phyloP scores from a whole-genome alignment of 2,329 filamentous ascomycete species.

The Colletotrichum godetiae region DNA sequence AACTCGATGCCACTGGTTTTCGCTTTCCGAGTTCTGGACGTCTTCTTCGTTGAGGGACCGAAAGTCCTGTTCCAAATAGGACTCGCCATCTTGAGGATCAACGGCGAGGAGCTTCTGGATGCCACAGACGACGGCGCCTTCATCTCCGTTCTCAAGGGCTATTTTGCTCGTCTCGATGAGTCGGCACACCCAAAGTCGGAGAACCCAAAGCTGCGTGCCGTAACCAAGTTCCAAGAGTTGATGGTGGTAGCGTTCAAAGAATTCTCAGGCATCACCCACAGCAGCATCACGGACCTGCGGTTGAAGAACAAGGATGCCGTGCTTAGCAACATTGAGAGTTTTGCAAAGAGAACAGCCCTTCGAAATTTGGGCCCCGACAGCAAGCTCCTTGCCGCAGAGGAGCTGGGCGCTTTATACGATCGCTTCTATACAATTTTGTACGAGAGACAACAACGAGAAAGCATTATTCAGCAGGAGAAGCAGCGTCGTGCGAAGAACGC shows the following conservation, averaged over 20 bases:
- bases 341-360: slow-evolving; percentile 96
- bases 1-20: slow-evolving; percentile 99
- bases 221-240: slow-evolving; percentile 95
- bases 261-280: slow-evolving; percentile 94
- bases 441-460: slow-evolving; percentile 86
- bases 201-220: slow-evolving; percentile 91
- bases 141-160: slow-evolving; percentile 94
- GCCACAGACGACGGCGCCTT: slow-evolving; percentile 95
- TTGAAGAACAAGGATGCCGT: slow-evolving; percentile 95
- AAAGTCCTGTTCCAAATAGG: slow-evolving; percentile 98
- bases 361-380: slow-evolving; percentile 95
- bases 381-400: slow-evolving; percentile 86
- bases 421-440: slow-evolving; percentile 93
- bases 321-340: slow-evolving; percentile 94
- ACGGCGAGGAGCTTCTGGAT: slow-evolving; percentile 94
- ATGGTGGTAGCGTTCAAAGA: slow-evolving; percentile 99
- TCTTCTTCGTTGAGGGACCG: slow-evolving; percentile 97
- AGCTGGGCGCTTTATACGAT: slow-evolving; percentile 92
- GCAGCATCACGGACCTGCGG: slow-evolving; percentile 88
- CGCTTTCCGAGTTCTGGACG: slow-evolving; percentile 94
- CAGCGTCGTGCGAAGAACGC: slow-evolving; percentile 73
- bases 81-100: slow-evolving; percentile 95
- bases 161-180: slow-evolving; percentile 93
- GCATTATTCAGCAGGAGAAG: slow-evolving; percentile 81
- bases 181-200: slow-evolving; percentile 96